A percentile compares a stretch with the other conserved stretches of the same genome.
Evolutionary conservation across 257 asterid genomes (phyloP).

Genomic region (Hygrophila difformis): DNA sequence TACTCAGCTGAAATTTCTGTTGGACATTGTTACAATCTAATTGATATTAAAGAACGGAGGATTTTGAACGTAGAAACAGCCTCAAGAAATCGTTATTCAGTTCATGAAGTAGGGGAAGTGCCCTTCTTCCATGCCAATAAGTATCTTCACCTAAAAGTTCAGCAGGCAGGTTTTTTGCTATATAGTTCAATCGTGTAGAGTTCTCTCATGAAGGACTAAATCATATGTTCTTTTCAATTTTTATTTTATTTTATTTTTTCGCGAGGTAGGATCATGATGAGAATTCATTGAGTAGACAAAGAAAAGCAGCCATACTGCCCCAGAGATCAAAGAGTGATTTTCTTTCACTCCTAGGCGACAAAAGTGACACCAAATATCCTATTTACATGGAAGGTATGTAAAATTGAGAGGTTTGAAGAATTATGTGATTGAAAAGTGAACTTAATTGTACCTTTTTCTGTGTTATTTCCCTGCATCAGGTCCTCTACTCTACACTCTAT

Average conservation of each 20-base stretch:
- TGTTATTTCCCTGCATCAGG: slow-evolving; percentile 35
- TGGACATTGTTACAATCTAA: slow-evolving; percentile 82
- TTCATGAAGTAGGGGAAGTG: slow-evolving; percentile 41
- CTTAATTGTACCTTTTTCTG: background rate
- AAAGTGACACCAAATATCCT: slow-evolving; percentile 40
- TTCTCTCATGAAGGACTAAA: background rate
- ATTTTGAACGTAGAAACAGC: slow-evolving; percentile 83
- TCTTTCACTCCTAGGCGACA: slow-evolving; percentile 63
- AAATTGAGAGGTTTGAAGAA: background rate
- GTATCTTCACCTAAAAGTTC: slow-evolving; percentile 78
- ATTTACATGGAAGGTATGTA: slow-evolving; percentile 69
- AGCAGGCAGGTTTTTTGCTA: slow-evolving; percentile 46
- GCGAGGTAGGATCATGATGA: slow-evolving; percentile 56
- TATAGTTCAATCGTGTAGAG: background rate
- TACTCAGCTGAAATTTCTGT: slow-evolving; percentile 53
- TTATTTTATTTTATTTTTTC: background rate
- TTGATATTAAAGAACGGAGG: slow-evolving; percentile 47
- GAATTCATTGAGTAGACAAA: slow-evolving; percentile 62
- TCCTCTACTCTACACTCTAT: slow-evolving; percentile 49
- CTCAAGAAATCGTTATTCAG: slow-evolving; percentile 61
- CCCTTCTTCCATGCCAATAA: slow-evolving; percentile 90
- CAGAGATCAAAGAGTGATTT: slow-evolving; percentile 46
- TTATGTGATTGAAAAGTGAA: too few species aligned
- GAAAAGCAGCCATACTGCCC: slow-evolving; percentile 55
- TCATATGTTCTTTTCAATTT: background rate